phyloP scores from a whole-genome alignment of 768 basidiomycete species.

The Rhizopogon sp. region DNA sequence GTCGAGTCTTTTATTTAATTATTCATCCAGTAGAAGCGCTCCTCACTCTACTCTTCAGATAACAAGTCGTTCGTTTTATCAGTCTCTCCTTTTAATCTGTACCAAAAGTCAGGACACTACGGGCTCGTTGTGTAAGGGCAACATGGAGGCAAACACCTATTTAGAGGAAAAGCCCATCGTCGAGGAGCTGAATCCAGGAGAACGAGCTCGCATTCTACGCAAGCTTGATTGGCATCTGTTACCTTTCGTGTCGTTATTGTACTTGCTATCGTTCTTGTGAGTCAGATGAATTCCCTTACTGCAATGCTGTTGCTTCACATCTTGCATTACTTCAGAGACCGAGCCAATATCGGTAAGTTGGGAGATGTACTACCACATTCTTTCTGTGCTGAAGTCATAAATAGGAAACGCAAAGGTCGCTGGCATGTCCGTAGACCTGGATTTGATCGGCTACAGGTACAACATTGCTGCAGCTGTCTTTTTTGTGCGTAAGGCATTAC shows the following conservation, averaged over 20 bases:
- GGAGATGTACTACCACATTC: not conserved
- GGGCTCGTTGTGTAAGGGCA: not conserved
- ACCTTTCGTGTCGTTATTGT: slow-evolving; percentile 39
- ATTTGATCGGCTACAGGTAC: slow-evolving; percentile 29
- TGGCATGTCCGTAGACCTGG: slow-evolving; percentile 35
- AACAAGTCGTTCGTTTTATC: not conserved
- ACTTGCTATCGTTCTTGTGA: slow-evolving; percentile 43
- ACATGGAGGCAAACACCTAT: not conserved
- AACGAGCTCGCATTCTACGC: slow-evolving; percentile 27
- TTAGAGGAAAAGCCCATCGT: not conserved
- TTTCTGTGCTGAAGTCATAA: not conserved
- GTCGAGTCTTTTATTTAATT: no score
- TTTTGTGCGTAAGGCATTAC: slow-evolving; percentile 20
- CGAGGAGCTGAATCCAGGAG: slow-evolving; percentile 9
- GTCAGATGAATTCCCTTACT: slow-evolving; percentile 9
- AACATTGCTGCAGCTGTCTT: slow-evolving; percentile 36
- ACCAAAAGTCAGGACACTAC: not conserved
- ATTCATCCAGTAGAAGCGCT: no score
- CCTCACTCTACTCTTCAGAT: not conserved
- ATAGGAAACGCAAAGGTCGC: slow-evolving; percentile 41
- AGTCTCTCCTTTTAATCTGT: not conserved
- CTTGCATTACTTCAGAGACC: slow-evolving; percentile 27
- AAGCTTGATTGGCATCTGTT: slow-evolving; percentile 42
- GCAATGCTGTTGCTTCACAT: not conserved
- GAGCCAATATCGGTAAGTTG: slow-evolving; percentile 38